phyloP scores from a whole-genome alignment of 768 basidiomycete species.

The Tricholoma furcatifolium region DNA sequence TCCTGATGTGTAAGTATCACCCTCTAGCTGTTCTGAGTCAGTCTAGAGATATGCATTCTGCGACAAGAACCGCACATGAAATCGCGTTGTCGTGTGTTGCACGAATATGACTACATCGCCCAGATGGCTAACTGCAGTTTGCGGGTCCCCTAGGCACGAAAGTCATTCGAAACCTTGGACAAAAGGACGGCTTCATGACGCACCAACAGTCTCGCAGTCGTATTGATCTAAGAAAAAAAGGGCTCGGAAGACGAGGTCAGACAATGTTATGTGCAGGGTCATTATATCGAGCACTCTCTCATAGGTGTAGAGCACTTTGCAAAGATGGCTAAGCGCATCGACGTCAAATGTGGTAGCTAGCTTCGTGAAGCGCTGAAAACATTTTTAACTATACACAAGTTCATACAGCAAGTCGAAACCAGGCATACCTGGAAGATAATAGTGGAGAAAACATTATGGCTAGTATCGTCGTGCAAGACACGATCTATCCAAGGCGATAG shows the following conservation, averaged over 20 bases:
- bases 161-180: not conserved
- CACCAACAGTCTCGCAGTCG: slow-evolving; percentile 81
- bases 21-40: slow-evolving; percentile 43
- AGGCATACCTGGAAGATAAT: slow-evolving; percentile 54
- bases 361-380: slow-evolving; percentile 54
- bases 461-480: slow-evolving; percentile 54
- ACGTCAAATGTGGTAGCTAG: slow-evolving; percentile 56
- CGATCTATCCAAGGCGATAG: slow-evolving; percentile 37
- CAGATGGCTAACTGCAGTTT: slow-evolving; percentile 74
- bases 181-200: slow-evolving; percentile 22
- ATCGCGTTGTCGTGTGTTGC: slow-evolving; percentile 64
- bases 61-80: slow-evolving; percentile 44
- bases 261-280: slow-evolving; percentile 63
- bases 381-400: not conserved
- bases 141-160: slow-evolving; percentile 65
- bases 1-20: slow-evolving; percentile 44
- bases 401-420: not conserved
- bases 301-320: slow-evolving; percentile 59
- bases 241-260: slow-evolving; percentile 61
- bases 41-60: not conserved
- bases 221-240: slow-evolving; percentile 66
- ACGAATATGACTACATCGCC: slow-evolving; percentile 79
- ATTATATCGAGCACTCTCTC: slow-evolving; percentile 66
- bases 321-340: slow-evolving; percentile 69
- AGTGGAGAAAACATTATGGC: slow-evolving; percentile 58